Evolutionary conservation across 2,329 filamentous ascomycete species (phyloP).

Genomic region (Colletotrichum scovillei): DNA sequence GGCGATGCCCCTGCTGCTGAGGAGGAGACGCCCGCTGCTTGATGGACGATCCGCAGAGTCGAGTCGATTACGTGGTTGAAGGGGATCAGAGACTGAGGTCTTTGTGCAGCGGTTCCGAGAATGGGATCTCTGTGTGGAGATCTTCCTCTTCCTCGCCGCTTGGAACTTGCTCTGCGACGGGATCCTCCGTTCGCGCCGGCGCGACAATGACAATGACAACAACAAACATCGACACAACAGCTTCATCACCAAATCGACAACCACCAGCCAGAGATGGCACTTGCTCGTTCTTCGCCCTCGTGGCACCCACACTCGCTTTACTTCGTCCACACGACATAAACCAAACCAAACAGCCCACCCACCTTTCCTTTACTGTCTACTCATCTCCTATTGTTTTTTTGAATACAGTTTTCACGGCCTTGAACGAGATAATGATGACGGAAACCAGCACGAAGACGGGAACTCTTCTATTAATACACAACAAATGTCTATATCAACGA

Average conservation of each 20-base stretch:
- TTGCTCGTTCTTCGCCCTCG: neutral
- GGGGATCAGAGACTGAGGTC: neutral
- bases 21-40: conserved; percentile 9
- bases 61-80: conserved; percentile 23
- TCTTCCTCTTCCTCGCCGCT: neutral
- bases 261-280: neutral
- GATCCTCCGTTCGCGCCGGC: neutral
- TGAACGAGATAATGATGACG: conserved; percentile 31
- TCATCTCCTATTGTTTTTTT: neutral
- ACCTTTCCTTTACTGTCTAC: neutral
- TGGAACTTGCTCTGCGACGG: conserved; percentile 15
- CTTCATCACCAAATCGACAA: neutral
- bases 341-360: neutral
- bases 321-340: neutral
- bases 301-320: conserved; percentile 22
- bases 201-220: neutral
- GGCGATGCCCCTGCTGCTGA: conserved; percentile 8
- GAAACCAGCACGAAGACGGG: conserved; percentile 19
- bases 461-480: conserved; percentile 19
- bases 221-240: neutral
- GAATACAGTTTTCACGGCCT: conserved; percentile 13
- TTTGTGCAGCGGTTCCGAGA: too few relatives aligned
- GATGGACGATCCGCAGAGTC: conserved; percentile 25
- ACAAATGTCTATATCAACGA: too few relatives aligned
- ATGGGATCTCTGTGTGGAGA: neutral